These are phyloP conservation scores for Onygenales sp. DNA, from an alignment of 2,329 filamentous ascomycete genomes.

Conservation along the genomic window DNA sequence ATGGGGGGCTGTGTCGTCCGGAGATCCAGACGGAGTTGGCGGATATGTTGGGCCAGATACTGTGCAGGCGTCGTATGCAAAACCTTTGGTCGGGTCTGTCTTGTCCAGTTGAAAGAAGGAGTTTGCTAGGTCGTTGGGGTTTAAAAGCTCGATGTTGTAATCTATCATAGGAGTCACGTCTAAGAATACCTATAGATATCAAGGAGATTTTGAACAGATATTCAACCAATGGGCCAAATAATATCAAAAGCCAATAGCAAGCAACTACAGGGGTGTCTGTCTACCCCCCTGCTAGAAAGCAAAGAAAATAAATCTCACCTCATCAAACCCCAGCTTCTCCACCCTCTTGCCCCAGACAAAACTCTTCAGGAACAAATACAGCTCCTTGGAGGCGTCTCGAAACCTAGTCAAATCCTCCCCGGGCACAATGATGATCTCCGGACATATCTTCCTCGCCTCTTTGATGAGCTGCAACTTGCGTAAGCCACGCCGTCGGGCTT, in stretches of 20 bases:
- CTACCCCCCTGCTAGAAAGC: neutral
- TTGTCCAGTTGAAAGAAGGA: constrained; percentile 75
- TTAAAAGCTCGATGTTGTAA: constrained; percentile 68
- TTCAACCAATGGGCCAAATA: neutral
- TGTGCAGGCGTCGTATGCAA: constrained; percentile 61
- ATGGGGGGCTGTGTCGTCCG: constrained; percentile 3
- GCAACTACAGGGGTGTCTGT: neutral
- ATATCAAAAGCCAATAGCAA: neutral
- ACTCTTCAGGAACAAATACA: constrained; percentile 62
- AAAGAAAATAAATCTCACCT: constrained; percentile 45
- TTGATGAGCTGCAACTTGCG: constrained; percentile 76
- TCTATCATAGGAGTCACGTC: constrained; percentile 80
- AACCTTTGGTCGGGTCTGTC: constrained; percentile 68
- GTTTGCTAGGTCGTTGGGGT: constrained; percentile 50
- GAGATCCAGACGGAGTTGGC: neutral
- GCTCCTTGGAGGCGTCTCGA: constrained; percentile 71
- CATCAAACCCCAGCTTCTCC: constrained; percentile 83
- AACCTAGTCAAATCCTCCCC: constrained; percentile 83
- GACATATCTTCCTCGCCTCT: constrained; percentile 71
- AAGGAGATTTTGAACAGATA: neutral
- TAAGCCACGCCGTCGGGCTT: constrained; percentile 57
- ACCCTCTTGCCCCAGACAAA: constrained; percentile 70
- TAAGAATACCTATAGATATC: constrained; percentile 46
- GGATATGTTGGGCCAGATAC: constrained; percentile 58
- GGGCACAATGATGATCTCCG: constrained; percentile 74